phyloP scores from a whole-genome alignment of 2,329 filamentous ascomycete genomes.

The Xylariaceae sp. region DNA sequence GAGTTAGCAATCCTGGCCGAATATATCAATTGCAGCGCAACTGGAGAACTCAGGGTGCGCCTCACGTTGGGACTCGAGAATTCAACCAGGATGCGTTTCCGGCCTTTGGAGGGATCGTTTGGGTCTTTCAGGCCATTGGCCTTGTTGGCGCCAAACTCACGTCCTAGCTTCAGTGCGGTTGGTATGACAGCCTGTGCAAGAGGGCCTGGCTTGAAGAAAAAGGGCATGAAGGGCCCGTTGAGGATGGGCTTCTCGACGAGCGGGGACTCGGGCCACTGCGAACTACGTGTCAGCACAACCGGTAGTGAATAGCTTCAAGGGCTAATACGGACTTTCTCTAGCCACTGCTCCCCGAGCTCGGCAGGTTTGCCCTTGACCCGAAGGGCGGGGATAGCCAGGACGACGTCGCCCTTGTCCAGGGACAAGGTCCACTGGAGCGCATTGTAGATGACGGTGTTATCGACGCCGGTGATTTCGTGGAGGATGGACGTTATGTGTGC shows the following conservation, averaged over 20 bases:
- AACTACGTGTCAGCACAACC: constrained; percentile 5
- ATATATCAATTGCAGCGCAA: neutral
- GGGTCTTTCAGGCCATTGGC: constrained; percentile 54
- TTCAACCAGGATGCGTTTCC: constrained; percentile 58
- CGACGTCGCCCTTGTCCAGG: constrained; percentile 77
- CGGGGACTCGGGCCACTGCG: constrained; percentile 60
- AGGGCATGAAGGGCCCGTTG: constrained; percentile 68
- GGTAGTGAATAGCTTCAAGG: constrained; percentile 7
- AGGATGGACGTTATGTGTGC: constrained; percentile 69
- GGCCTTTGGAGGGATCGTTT: constrained; percentile 36
- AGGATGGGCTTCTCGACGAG: constrained; percentile 66
- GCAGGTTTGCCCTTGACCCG: constrained; percentile 68
- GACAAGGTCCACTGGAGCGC: constrained; percentile 74
- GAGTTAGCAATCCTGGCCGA: neutral
- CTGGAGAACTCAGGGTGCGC: constrained; percentile 56
- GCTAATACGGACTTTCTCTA: constrained; percentile 46
- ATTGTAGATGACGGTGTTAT: constrained; percentile 66
- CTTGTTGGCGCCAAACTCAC: constrained; percentile 62
- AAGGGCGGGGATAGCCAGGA: constrained; percentile 74
- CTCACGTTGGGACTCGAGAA: constrained; percentile 70
- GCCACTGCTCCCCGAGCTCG: constrained; percentile 59
- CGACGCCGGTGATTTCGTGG: constrained; percentile 64
- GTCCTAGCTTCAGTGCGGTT: constrained; percentile 59
- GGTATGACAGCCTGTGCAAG: constrained; percentile 65
- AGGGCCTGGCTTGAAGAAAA: constrained; percentile 71